Base-by-base conservation (phyloP, 2,329 filamentous ascomycete genomes). In the Aspergillus cejpii region DNA sequence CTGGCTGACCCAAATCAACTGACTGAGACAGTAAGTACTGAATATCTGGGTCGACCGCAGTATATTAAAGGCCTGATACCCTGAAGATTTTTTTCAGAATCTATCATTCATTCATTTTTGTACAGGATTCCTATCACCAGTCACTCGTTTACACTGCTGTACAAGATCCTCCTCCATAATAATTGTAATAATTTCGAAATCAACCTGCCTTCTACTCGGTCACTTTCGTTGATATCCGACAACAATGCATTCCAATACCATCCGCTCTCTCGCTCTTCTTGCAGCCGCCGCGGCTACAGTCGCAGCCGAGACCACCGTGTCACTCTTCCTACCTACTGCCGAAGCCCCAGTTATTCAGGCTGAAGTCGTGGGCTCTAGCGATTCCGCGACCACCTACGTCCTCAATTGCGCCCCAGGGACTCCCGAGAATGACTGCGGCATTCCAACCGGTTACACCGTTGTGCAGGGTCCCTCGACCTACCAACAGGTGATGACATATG, bases 271-370 rank as follows among this genome's bases (percentile, higher is more conserved):
- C 5, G 17, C 31, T 15, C 31, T 34, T 10, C 31, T 34, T n/a
- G 17, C 31, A 12, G 31, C 31, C 31, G 17, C 15, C 17, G 31
- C 17, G 15, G 31, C 31, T 1, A 20, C 31, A 5, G 31, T 20
- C 28, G 44, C 52, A 29, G 56, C 56, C 3, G 44, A 48, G 29
- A 52, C 48, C 41, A 52, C 53, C 14, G 55, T 52, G 19, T 51
- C 29, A 36, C 52, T 59, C 6, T 50, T 59, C 21, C 39, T 58
- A 33, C 55, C 56, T 45, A 52, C 10, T 5, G 10, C 2, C 17
- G 31, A 34, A 5, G 1, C 15, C 31, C 10, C 5, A 8, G 17
- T n/a, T 19, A 8, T 34, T 1, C 14, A 19, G 31, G 31, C 31
- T 1, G 15, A 34, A 19, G 31, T 34, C 15, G 3, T 34, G 14